Conservation (phyloP, 2,329 filamentous ascomycete species). For the Allantophomopsis cytisporea region DNA sequence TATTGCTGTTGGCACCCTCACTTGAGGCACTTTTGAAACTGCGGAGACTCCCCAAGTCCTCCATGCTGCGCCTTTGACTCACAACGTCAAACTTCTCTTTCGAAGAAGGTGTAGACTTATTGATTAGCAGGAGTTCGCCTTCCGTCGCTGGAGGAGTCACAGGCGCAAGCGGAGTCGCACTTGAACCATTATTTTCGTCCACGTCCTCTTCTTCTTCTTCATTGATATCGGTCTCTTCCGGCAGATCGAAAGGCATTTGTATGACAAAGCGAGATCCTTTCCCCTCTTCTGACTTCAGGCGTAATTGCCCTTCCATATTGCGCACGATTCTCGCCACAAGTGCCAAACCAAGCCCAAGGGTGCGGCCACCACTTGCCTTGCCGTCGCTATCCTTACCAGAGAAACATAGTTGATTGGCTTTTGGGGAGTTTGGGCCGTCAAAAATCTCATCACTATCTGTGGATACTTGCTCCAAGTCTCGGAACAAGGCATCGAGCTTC, state of each 20-base stretch:
- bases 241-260: slow-evolving; percentile 61
- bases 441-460: slow-evolving; percentile 13
- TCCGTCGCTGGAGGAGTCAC: slow-evolving; percentile 15
- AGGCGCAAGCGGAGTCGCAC: slow-evolving; percentile 1
- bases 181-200: slow-evolving; percentile 6
- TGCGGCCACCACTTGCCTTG: slow-evolving; percentile 24
- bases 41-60: slow-evolving; percentile 11
- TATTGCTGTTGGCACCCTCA: slow-evolving; percentile 11
- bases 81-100: too few species aligned
- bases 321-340: slow-evolving; percentile 74
- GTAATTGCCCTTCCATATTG: slow-evolving; percentile 84
- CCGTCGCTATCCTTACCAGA: slow-evolving; percentile 18
- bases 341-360: slow-evolving; percentile 71
- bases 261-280: slow-evolving; percentile 76
- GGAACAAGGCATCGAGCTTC: slow-evolving; percentile 42
- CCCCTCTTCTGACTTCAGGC: slow-evolving; percentile 70
- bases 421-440: not conserved
- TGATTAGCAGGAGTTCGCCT: slow-evolving; percentile 49
- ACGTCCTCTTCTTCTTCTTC: too few species aligned
- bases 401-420: slow-evolving; percentile 2
- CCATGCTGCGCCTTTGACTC: slow-evolving; percentile 8
- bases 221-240: slow-evolving; percentile 22
- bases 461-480: slow-evolving; percentile 44
- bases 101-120: slow-evolving; percentile 22
- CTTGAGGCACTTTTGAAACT: slow-evolving; percentile 14